These are phyloP conservation scores for Pneumocystis wakefieldiae DNA, from an alignment of 1,139 yeast genomes.

Conservation along the genomic window DNA sequence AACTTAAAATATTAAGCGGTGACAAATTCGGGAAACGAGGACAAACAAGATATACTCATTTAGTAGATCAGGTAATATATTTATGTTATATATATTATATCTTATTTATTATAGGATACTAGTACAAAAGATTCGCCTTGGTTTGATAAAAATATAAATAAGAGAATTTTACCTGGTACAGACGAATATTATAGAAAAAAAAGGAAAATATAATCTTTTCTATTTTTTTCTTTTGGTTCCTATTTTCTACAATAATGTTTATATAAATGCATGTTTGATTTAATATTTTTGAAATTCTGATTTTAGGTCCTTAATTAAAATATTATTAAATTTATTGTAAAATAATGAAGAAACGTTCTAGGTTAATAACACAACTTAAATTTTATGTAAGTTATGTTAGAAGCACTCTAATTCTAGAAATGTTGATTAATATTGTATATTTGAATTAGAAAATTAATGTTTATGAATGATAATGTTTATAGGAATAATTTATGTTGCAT, in stretches of 20 bases:
- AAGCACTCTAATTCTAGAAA: neutral
- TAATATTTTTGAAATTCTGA: neutral
- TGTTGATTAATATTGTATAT: neutral
- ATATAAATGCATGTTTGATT: neutral
- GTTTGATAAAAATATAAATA: slow-evolving; percentile 3
- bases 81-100: neutral
- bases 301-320: neutral
- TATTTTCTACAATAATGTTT: neutral
- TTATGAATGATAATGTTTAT: neutral
- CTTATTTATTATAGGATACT: neutral
- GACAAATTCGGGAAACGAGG: slow-evolving; percentile 15
- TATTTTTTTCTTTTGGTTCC: neutral
- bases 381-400: neutral
- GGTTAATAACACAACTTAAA: neutral
- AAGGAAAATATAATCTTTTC: neutral
- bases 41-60: slow-evolving; percentile 15
- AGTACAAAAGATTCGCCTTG: slow-evolving; percentile 1
- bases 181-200: neutral
- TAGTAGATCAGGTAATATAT: slow-evolving; percentile 14
- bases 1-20: neutral
- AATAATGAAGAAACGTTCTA: neutral
- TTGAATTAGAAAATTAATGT: neutral
- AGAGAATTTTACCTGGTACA: neutral
- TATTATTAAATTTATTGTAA: neutral
- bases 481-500: neutral